Conservation (phyloP, 202 grass and related monocot species). For the Elaeis oleifera region DNA sequence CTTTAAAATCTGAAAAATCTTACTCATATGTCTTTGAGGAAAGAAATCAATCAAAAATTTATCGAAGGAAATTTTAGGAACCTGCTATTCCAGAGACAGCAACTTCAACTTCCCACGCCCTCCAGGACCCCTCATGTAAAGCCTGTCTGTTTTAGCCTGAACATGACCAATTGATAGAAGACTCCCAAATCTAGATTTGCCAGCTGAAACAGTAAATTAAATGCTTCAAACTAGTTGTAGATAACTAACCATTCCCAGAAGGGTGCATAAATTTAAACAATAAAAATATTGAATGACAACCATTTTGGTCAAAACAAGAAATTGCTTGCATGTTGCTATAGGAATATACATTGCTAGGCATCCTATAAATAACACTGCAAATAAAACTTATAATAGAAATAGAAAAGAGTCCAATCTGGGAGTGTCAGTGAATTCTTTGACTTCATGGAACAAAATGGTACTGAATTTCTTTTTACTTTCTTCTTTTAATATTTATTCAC, state of each 20-base stretch:
- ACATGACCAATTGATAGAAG: slow-evolving; percentile 67
- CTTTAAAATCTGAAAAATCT: slow-evolving; percentile 16
- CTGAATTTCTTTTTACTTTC: too few relatives aligned
- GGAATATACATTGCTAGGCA: too few relatives aligned
- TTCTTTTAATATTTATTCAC: too few relatives aligned
- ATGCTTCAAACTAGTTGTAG: neutral
- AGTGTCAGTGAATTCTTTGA: too few relatives aligned
- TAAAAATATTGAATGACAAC: too few relatives aligned
- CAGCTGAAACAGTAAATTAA: slow-evolving; percentile 31
- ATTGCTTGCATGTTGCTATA: too few relatives aligned
- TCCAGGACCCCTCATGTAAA: slow-evolving; percentile 90
- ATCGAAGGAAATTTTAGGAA: slow-evolving; percentile 15
- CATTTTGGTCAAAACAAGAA: too few relatives aligned
- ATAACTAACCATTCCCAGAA: neutral
- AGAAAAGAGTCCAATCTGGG: too few relatives aligned
- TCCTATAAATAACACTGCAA: too few relatives aligned
- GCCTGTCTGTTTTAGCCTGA: slow-evolving; percentile 55
- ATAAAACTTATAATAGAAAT: too few relatives aligned
- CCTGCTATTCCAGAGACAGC: slow-evolving; percentile 90
- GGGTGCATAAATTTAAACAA: too few relatives aligned
- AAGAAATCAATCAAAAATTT: neutral
- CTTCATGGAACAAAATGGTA: too few relatives aligned
- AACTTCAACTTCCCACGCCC: slow-evolving; percentile 96
- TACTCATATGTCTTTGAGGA: neutral
- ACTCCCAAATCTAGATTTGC: slow-evolving; percentile 67